phyloP scores from a whole-genome alignment of 78 protist genomes.

The Chrysochromulina parva region DNA sequence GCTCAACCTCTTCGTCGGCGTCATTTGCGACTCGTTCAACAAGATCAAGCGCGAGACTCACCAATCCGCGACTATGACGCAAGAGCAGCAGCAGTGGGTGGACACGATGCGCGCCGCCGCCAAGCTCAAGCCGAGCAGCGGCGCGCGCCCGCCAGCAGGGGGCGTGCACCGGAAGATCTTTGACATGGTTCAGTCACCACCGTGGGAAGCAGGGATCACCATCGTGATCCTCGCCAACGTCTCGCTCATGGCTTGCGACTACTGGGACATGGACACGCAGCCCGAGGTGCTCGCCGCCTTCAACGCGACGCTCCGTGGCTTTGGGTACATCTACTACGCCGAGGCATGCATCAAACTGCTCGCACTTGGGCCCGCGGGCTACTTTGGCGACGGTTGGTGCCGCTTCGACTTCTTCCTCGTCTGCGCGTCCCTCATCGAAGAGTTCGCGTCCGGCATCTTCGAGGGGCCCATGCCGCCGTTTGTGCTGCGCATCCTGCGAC shows the following conservation, averaged over 20 bases:
- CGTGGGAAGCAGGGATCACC: background rate
- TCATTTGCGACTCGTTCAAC: background rate
- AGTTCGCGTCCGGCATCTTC: background rate
- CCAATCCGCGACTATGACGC: background rate
- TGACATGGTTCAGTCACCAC: background rate
- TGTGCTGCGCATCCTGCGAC: background rate
- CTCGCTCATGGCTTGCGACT: background rate
- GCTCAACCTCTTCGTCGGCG: conserved; percentile 2
- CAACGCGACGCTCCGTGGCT: background rate
- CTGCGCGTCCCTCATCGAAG: background rate
- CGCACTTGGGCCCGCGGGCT: background rate
- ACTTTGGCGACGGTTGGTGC: background rate
- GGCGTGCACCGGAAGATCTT: background rate
- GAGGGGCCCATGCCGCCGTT: background rate
- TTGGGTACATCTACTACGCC: background rate
- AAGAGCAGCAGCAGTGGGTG: conserved; percentile 27
- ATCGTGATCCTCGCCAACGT: background rate
- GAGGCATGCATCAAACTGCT: background rate
- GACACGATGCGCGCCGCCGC: background rate
- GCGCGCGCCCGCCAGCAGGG: too few relatives aligned
- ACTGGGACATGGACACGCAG: background rate
- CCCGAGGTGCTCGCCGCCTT: too few relatives aligned
- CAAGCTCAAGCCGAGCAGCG: too few relatives aligned
- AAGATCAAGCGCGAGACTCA: too few relatives aligned
- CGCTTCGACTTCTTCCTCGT: background rate